Base-by-base conservation (phyloP, 257 asterid species). In the Petunia axillaris region DNA sequence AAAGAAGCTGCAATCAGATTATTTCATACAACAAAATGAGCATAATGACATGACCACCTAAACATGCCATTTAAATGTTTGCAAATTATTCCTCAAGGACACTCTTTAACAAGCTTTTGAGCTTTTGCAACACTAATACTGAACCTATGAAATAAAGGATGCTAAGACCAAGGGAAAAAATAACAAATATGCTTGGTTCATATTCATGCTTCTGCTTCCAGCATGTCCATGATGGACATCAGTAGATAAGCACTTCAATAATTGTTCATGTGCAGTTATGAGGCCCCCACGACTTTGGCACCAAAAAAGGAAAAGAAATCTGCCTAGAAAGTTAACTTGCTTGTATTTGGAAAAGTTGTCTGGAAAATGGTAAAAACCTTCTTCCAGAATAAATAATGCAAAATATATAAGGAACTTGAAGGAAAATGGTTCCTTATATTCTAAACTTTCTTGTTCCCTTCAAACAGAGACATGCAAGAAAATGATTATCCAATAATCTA, bases 1-100 rank as follows among this genome's bases (percentile, higher is more conserved):
- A 77, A 53, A 67, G 35, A 79, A 7, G 38, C 59, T 64, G 40
- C 53, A 62, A 76, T 25, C 59, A 36, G 62, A 35, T 50, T 46
- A 81, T 13, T 36, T 39, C 9, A 25, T 4, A 54, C 65, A 50
- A 80, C 6, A 16, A 79, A 77, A 71, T 35, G 15, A 80, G 48
- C 2, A 7, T 14, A 35, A 79, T 7, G 67, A 59, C 53, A 78
- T 64, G 67, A 67, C 36, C 46, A 25, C 64, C 54, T 43, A 36
- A 9, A 73, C 6, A 52, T 73, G 37, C 11, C 8, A 16, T 73
- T 73, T 11, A 11, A 50, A 35, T 5, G 5, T 35, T 73, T 73
- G 62, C 78, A 50, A 35, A 73, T 36, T 11, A 73, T 50, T 36
- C 14, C 15, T 52, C 62, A 73, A 6, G 78, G 78, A 3, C 46